Base-by-base conservation (phyloP, 2,329 filamentous ascomycete genomes). In the Pyrenophora graminea region DNA sequence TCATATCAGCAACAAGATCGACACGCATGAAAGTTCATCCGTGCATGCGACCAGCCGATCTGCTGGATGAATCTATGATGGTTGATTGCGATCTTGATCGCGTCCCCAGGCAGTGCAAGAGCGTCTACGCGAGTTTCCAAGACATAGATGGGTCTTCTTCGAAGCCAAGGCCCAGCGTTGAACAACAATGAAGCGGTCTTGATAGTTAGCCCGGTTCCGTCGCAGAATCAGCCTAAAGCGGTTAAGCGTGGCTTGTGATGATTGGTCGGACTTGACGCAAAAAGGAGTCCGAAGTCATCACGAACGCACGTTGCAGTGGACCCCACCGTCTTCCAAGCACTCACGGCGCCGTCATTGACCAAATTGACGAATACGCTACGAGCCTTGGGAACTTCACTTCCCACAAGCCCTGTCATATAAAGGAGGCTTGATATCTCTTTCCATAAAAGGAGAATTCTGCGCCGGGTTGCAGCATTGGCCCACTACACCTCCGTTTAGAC, bases 371-470 rank as follows among this genome's bases (percentile, higher is more conserved):
- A 13, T 44, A 27, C 50, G 38, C 27, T 18, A 9, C 3, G 13
- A 39, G 12, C 27, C 13, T 33, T 8, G 3, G 8, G 17, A 17
- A 17, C 27, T 31, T 21, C 39, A 17, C 27, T 31, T 21, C 39
- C 9, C 7, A 25, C 17, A 13, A 6, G 38, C 18, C 18, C 40
- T 9, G 37, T 21, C 19, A 13, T 13, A 18, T 32, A 36, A 40
- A 33, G 40, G 17, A 48, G 30, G 49, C 34, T 39, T 33, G 46
- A 34, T 33, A 53, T 33, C 33, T 27, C 13, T 21, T 44, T 50
- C 58, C 53, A 34, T 48, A 60, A 57, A 45, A 39, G 56, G 61
- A 54, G 30, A 31, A 63, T 59, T 63, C 18, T 56, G 61, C 59
- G 59, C 59, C 52, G 48, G 38, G 30, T 30, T 21, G 21, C 47